Percentiles rank a stretch among this genome's conserved stretches.
Conservation (phyloP, 108 stramenopile genomes). For the Skeletonema grethae region DNA sequence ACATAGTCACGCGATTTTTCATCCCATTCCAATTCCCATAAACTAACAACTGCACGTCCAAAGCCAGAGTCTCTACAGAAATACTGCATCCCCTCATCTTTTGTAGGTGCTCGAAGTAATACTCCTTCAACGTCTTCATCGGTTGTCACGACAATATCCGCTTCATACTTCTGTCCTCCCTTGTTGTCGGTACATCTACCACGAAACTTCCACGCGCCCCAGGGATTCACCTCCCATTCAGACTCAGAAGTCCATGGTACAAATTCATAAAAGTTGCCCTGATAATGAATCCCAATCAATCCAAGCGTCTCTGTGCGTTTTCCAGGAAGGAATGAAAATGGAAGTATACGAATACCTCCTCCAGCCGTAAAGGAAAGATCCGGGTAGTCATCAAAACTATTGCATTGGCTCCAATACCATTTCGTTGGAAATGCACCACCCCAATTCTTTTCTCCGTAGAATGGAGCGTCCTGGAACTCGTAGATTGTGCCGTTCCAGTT, state of each 20-base stretch:
- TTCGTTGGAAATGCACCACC: slow-evolving; percentile 80
- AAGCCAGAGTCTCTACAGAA: slow-evolving; percentile 83
- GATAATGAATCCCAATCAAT: slow-evolving; percentile 73
- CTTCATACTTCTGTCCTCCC: slow-evolving; percentile 64
- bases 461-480: slow-evolving; percentile 74
- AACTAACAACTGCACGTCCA: slow-evolving; percentile 57
- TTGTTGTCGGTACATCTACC: slow-evolving; percentile 57
- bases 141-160: slow-evolving; percentile 59
- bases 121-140: slow-evolving; percentile 62
- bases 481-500: slow-evolving; percentile 71
- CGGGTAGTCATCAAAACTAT: slow-evolving; percentile 73
- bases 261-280: slow-evolving; percentile 81
- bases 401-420: slow-evolving; percentile 93
- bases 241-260: slow-evolving; percentile 81
- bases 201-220: slow-evolving; percentile 58
- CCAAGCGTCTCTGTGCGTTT: slow-evolving; percentile 70
- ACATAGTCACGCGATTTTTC: slow-evolving; percentile 52
- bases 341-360: slow-evolving; percentile 77
- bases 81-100: slow-evolving; percentile 77
- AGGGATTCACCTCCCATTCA: slow-evolving; percentile 77
- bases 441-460: slow-evolving; percentile 95
- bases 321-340: slow-evolving; percentile 56
- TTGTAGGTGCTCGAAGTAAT: slow-evolving; percentile 80
- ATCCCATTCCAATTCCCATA: slow-evolving; percentile 79
- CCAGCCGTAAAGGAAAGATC: slow-evolving; percentile 77